Base-by-base conservation (phyloP, 805 yeast species). In the Geotrichum ghanense region DNA sequence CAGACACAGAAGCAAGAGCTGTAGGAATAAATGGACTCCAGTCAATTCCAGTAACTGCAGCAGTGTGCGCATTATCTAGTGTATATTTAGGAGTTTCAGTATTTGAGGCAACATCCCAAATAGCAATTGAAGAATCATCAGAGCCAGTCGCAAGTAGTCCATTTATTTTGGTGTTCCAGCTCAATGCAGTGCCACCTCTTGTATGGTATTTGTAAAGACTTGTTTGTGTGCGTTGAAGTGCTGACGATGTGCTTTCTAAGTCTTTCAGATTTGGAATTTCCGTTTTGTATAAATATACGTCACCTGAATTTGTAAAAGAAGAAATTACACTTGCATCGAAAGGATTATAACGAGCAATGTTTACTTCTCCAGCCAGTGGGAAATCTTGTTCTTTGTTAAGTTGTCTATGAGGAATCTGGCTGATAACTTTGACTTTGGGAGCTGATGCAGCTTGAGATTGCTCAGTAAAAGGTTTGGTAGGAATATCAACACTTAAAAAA, bases 21-120 rank as follows among this genome's bases (percentile, higher is more conserved):
- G 78, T 67, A 49, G 75, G 78, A 56, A 85, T 88, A 31, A 64
- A 63, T 1, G 76, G 74, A 46, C 75, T 65, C 87, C 89, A 88
- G 46, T 79, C 73, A 1, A 83, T 68, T 53, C 81, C 89, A 59
- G 88, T 89, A 14, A 81, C 71, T 0, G 88, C 86, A 1, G 57
- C 57, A 2, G 57, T 58, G 49, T 73, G 76, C 5, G 42, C 42
- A 5, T 12, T 12, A n/a, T 39, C 42, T 6, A 31, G 37, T n/a
- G 37, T 6, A 19, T 31, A 31, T 12, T 31, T 31, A 4, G 37
- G 37, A 31, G 14, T 6, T 5, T 31, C 17, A 19, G 19, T 31
- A 5, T 16, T n/a, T 6, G 14, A 9, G 21, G 19, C 21, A 6
- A 39, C 17, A 52, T 82, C 83, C 95, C 95, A 86, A 35, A 81